Conservation (phyloP, 2,329 filamentous ascomycete species). For the Arthrobotrys iridis region DNA sequence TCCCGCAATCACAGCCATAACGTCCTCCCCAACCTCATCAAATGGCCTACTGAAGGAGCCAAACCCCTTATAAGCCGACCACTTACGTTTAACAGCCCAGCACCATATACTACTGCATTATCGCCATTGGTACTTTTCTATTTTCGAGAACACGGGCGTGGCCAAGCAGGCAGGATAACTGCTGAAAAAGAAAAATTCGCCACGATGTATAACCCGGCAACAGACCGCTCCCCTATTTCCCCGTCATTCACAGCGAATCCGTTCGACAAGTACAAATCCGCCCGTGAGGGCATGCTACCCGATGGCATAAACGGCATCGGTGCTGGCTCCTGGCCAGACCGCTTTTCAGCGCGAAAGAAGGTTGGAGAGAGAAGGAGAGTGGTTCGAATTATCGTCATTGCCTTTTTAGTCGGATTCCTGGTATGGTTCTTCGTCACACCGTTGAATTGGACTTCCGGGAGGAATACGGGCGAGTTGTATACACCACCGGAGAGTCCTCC, state of each 20-base stretch:
- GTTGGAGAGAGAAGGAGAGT: slow-evolving; percentile 36
- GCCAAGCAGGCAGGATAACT: not conserved
- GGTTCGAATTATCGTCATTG: slow-evolving; percentile 22
- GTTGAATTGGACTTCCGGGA: slow-evolving; percentile 28
- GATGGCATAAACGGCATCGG: slow-evolving; percentile 50
- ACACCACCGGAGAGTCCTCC: not conserved
- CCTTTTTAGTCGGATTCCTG: slow-evolving; percentile 29
- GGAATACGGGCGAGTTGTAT: slow-evolving; percentile 22
- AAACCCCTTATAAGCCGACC: not conserved
- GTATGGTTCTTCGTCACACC: slow-evolving; percentile 43
- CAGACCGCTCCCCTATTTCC: slow-evolving; percentile 44
- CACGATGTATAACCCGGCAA: slow-evolving; percentile 40
- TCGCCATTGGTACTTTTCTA: too few relatives aligned
- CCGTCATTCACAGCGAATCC: slow-evolving; percentile 48
- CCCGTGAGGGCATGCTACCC: slow-evolving; percentile 35
- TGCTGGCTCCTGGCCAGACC: slow-evolving; percentile 39
- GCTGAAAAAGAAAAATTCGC: not conserved
- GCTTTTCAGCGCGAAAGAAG: slow-evolving; percentile 27
- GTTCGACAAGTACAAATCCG: slow-evolving; percentile 52
- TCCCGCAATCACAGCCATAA: not conserved
- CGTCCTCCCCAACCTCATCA: not conserved
- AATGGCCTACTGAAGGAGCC: not conserved
- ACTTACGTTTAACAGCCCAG: not conserved
- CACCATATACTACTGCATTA: not conserved
- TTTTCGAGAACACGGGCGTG: too few relatives aligned